Base-by-base conservation (phyloP, 2,329 filamentous ascomycete genomes). In the Xylaria sp. region DNA sequence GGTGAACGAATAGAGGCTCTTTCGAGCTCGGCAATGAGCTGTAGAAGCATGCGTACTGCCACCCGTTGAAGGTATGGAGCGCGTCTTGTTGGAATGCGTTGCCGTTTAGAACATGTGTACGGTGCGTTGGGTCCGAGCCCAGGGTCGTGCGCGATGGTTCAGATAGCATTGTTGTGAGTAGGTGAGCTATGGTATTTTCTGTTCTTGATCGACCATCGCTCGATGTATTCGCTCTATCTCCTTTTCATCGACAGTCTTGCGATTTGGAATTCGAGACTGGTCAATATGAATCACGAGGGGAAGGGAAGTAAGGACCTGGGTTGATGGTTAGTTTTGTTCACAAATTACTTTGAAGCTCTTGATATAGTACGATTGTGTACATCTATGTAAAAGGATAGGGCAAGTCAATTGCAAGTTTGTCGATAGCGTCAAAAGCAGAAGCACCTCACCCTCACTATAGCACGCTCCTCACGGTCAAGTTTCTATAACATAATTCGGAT, bases 31-130 rank as follows among this genome's bases (percentile, higher is more conserved):
- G 62, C 9, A 74, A 57, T 32, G 73, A 68, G 65, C 74, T 77
- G 71, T 85, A 85, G 72, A 82, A 85, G 6, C 80, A 81, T 6
- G 81, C 81, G 67, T 85, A 86, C 74, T 85, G 83, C 76, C 83
- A 84, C 43, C 83, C 80, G 55, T 80, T 80, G 72, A 82, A 83
- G 0, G 83, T 81, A n/a, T 78, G 78, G 61, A 86, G 77, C 36
- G 79, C 81, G 63, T 83, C 79, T 67, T 85, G 83, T 72, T 86
- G 84, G 73, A 84, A 86, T 0, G 83, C 80, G 60, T 84, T 80
- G 48, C 82, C 82, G 69, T 85, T 86, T 52, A 86, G 72, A 63
- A 77, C 72, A 71, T 74, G 77, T 41, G 65, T 73, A 60, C 80
- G 79, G 66, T 80, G 77, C 36, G 74, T 70, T 36, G 80, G 79